These are phyloP conservation scores for Eucalyptus polyanthemos DNA, from an alignment of 345 rosid genomes.

Conservation along the genomic window DNA sequence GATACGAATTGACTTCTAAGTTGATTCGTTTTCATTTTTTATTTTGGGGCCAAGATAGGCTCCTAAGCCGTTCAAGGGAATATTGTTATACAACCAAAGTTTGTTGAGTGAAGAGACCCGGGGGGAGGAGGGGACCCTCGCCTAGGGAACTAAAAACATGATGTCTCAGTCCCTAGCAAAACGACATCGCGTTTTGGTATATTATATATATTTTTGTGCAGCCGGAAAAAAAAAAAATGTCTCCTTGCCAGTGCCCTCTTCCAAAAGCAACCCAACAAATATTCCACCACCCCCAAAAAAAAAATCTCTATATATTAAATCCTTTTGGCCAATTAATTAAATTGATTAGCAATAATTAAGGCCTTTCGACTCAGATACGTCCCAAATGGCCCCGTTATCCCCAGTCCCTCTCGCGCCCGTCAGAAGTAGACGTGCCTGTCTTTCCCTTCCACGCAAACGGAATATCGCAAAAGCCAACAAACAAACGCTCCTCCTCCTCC, in stretches of 20 bases:
- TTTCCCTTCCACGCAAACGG: not conserved
- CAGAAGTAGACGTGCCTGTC: not conserved
- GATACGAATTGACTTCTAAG: not conserved
- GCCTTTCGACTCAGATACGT: not conserved
- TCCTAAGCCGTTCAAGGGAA: not conserved
- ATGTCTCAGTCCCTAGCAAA: not conserved
- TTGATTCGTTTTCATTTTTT: not conserved
- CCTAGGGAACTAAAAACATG: not conserved
- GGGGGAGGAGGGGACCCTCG: not conserved
- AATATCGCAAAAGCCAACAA: not conserved
- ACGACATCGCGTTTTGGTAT: not conserved
- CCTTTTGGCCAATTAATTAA: not conserved
- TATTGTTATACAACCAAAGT: not conserved
- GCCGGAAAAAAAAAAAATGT: not conserved
- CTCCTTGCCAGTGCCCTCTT: not conserved
- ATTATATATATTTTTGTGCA: not conserved
- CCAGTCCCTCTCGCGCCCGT: not conserved
- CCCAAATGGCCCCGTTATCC: not conserved
- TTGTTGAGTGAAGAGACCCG: not conserved
- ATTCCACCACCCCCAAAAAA: not conserved
- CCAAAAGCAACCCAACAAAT: not conserved
- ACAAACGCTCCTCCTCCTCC: not conserved
- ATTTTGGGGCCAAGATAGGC: not conserved
- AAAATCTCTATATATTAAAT: not conserved
- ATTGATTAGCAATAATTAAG: not conserved